Base-by-base conservation (phyloP, 352 stramenopile species). In the Phytopythium oedochilum region DNA sequence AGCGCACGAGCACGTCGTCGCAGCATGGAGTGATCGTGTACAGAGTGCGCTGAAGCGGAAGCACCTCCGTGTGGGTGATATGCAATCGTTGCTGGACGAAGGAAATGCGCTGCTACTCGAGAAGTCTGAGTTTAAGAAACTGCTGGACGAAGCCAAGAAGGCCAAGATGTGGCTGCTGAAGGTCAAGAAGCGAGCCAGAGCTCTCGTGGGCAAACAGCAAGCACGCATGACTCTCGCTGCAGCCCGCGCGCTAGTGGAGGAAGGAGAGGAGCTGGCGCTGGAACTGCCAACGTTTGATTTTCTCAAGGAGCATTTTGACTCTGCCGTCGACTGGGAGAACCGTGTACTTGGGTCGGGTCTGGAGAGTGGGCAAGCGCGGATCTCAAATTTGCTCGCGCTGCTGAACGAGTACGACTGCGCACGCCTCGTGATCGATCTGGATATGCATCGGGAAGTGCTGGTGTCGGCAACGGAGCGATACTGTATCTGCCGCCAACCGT, bases 401-500 rank as follows among this genome's bases (percentile, higher is more conserved):
- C 57, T 94, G 25, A 86, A 88, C 44, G 86, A 96, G 55, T 96
- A 94, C 59, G 79, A 93, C 39, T 79, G 70, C 14, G 80, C 76
- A 9, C 59, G 80, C 29, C 64, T 94, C 9, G 61, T 94, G 22
- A 89, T 96, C 60, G 86, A 96, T 53, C 55, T 96, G 26, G 81
- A 94, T 32, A 93, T 93, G 79, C 84, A 96, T 60, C 79, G 83
- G 11, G 80, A 94, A 34, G 86, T 96, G 31, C 70, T 98, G 12
- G 89, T 95, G 55, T 92, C 94, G n/a, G 93, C 89, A 5, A 96
- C 91, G 2, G 88, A 96, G 67, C 89, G 84, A 2, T 96, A 91
- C 55, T 96, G 86, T 56, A 90, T 96, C n/a, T 96, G 86, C 36
- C 78, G 86, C 4, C 86, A 94, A 60, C 86, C 86, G n/a, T 96